Conservation (phyloP, 2,329 filamentous ascomycete species). For the Shiraia bambusicola region DNA sequence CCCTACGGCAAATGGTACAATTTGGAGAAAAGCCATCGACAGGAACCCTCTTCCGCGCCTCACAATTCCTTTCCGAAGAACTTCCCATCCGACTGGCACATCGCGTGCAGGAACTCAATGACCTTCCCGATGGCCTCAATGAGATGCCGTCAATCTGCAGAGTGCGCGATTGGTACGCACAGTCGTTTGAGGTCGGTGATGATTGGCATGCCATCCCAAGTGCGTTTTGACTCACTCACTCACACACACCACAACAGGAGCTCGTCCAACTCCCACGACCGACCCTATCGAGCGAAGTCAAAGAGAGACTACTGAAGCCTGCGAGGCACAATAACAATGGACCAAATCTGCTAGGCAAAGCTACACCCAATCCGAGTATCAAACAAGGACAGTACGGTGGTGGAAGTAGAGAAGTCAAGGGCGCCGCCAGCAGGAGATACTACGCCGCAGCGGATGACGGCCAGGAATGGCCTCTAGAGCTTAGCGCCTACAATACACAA, state of each 20-base stretch:
- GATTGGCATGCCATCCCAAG: conserved; percentile 6
- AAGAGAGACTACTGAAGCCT: conserved; percentile 74
- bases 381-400: conserved; percentile 74
- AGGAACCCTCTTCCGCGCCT: conserved; percentile 93
- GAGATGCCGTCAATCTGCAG: conserved; percentile 96
- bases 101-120: conserved; percentile 89
- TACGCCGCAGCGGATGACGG: conserved; percentile 90
- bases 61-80: conserved; percentile 97
- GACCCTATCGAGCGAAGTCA: conserved; percentile 71
- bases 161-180: conserved; percentile 97
- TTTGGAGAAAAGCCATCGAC: conserved; percentile 91
- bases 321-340: conserved; percentile 59
- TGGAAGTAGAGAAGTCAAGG: conserved; percentile 51
- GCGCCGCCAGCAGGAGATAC: conserved; percentile 65
- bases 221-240: conserved; percentile 29
- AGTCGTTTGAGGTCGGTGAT: conserved; percentile 88
- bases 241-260: conserved; percentile 69
- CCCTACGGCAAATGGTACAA: conserved; percentile 97
- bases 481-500: conserved; percentile 89
- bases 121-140: conserved; percentile 90
- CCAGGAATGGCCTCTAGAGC: conserved; percentile 87
- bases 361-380: conserved; percentile 88
- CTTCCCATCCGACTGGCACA: conserved; percentile 95
- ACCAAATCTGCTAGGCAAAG: conserved; percentile 72
- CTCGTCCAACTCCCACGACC: conserved; percentile 85